These are phyloP conservation scores for Dendrobium chrysotoxum DNA, from an alignment of 106 monocot species.

Conservation along the genomic window DNA sequence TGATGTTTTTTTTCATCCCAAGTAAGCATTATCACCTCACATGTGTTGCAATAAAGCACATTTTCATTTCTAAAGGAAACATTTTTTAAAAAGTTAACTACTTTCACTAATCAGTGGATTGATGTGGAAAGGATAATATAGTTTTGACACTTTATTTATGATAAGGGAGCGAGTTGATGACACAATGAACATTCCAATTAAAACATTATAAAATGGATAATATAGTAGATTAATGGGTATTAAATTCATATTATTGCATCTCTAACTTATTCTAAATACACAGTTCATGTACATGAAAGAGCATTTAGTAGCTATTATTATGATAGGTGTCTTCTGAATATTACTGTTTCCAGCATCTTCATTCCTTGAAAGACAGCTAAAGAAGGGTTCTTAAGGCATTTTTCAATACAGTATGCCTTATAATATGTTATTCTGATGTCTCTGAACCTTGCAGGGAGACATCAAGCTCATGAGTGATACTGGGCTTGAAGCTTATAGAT, in stretches of 20 bases:
- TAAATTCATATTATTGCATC: neutral
- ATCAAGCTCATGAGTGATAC: conserved; percentile 34
- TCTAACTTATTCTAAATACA: neutral
- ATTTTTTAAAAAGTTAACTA: too few species aligned
- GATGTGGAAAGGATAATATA: too few species aligned
- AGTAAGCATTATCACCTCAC: too few species aligned
- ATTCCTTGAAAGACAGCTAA: neutral
- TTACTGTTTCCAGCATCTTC: neutral
- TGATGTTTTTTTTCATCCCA: too few species aligned
- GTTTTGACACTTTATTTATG: neutral
- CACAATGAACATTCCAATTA: neutral
- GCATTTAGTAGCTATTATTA: neutral
- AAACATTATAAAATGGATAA: neutral
- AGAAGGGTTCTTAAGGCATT: neutral
- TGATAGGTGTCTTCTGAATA: neutral
- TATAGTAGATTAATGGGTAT: neutral
- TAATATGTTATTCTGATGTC: neutral
- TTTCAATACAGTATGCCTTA: neutral
- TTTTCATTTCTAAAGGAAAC: too few species aligned
- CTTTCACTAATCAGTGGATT: too few species aligned
- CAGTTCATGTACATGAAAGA: neutral
- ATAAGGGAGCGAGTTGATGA: neutral
- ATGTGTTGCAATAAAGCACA: too few species aligned
- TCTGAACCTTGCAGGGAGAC: conserved; percentile 19
- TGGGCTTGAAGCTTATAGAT: conserved; percentile 33